These are phyloP conservation scores for Elymus sibiricus DNA, from an alignment of 176 grass and related monocot species.

Conservation along the genomic window DNA sequence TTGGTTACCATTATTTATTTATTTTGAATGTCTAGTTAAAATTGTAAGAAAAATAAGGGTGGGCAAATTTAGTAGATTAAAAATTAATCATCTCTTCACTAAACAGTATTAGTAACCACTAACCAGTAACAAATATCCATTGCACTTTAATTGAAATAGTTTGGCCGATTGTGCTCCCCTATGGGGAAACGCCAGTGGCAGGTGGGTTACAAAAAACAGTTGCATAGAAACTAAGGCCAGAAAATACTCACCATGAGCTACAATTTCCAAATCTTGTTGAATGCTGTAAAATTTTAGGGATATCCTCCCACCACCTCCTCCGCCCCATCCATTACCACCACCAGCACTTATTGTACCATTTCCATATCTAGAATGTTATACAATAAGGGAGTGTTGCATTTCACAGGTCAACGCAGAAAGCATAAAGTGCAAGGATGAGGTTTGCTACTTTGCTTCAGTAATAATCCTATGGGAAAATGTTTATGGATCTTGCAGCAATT, in stretches of 20 bases:
- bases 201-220: not conserved
- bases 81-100: not conserved
- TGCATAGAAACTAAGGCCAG: constrained; percentile 22
- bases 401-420: constrained; percentile 14
- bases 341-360: constrained; percentile 94
- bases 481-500: not conserved
- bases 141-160: not conserved
- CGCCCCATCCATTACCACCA: constrained; percentile 94
- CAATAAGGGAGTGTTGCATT: constrained; percentile 17
- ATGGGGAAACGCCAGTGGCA: not conserved
- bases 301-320: constrained; percentile 90
- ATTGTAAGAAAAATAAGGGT: not conserved
- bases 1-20: not conserved
- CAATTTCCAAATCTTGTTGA: constrained; percentile 87
- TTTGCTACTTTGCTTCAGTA: not conserved
- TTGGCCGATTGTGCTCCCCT: not conserved
- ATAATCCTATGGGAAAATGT: not conserved
- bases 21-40: not conserved
- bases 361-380: constrained; percentile 60
- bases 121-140: not conserved
- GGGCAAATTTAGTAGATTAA: not conserved
- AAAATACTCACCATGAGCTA: constrained; percentile 78
- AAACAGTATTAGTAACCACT: not conserved
- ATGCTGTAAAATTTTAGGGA: constrained; percentile 88
- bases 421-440: constrained; percentile 5